A percentile compares a stretch with the other conserved stretches of the same genome.
phyloP scores from a whole-genome alignment of 176 grass and related monocot genomes.

The Zea luxurians region DNA sequence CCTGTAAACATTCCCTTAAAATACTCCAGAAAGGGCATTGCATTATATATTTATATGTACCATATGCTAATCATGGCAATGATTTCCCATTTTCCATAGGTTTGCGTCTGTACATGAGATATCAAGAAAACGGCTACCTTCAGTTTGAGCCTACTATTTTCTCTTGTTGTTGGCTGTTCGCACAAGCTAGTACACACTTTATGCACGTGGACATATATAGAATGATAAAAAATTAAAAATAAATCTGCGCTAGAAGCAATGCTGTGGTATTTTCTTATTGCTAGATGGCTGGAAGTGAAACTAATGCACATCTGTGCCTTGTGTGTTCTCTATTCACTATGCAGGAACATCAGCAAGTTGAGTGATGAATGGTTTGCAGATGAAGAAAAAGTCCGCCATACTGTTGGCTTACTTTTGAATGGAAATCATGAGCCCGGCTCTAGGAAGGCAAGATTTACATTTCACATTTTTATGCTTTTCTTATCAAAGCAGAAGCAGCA shows the following conservation, averaged over 20 bases:
- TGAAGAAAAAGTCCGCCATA: conserved; percentile 69
- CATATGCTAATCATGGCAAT: not conserved
- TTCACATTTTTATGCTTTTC: conserved; percentile 17
- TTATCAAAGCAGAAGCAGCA: conserved; percentile 22
- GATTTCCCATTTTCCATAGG: not conserved
- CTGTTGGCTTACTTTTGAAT: conserved; percentile 63
- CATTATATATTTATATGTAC: conserved; percentile 7
- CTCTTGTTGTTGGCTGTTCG: not conserved
- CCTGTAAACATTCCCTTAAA: conserved; percentile 6
- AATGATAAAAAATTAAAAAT: not conserved
- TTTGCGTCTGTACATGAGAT: not conserved
- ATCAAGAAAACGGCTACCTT: not conserved
- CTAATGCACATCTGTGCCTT: conserved; percentile 6
- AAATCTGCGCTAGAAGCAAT: not conserved
- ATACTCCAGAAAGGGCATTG: not conserved
- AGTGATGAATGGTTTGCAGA: conserved; percentile 85
- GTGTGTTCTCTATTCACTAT: conserved; percentile 26
- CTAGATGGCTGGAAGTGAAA: conserved; percentile 17
- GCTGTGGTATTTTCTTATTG: not conserved
- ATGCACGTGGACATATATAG: not conserved
- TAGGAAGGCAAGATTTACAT: conserved; percentile 45
- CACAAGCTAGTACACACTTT: conserved; percentile 3
- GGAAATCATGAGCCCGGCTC: conserved; percentile 31
- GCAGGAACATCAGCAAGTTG: conserved; percentile 72
- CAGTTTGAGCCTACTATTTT: not conserved